Percentiles rank a stretch among this genome's conserved stretches.
phyloP scores from a whole-genome alignment of 2,329 filamentous ascomycete species.

The Stagonosporopsis chrysanthemi region DNA sequence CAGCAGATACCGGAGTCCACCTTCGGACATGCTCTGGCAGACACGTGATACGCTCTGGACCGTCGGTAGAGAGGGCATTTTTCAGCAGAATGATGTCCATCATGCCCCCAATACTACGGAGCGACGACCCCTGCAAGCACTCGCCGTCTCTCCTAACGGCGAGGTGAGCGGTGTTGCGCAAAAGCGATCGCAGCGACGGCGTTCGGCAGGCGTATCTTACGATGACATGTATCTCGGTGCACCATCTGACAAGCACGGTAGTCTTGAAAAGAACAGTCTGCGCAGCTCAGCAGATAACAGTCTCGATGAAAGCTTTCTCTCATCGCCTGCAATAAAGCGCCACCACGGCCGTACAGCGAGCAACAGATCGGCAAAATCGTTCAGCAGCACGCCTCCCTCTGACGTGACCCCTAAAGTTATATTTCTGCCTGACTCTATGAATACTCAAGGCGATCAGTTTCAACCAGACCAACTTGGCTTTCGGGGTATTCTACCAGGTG shows the following conservation, averaged over 20 bases:
- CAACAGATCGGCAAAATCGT: slow-evolving; percentile 60
- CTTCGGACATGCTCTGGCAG: slow-evolving; percentile 69
- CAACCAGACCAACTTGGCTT: slow-evolving; percentile 57
- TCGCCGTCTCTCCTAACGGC: slow-evolving; percentile 65
- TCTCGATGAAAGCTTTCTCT: slow-evolving; percentile 63
- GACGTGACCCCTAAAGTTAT: slow-evolving; percentile 57
- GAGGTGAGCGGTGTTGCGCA: slow-evolving; percentile 64
- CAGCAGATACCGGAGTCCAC: slow-evolving; percentile 61
- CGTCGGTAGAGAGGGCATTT: slow-evolving; percentile 66
- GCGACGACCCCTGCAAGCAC: slow-evolving; percentile 62
- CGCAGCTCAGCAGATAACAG: slow-evolving; percentile 65
- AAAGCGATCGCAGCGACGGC: slow-evolving; percentile 55
- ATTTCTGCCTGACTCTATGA: slow-evolving; percentile 60
- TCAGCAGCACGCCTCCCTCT: slow-evolving; percentile 62
- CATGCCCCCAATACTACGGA: slow-evolving; percentile 66
- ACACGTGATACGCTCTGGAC: slow-evolving; percentile 71
- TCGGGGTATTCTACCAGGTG: slow-evolving; percentile 58
- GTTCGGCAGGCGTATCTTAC: slow-evolving; percentile 52
- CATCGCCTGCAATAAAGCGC: slow-evolving; percentile 55
- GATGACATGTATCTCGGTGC: slow-evolving; percentile 50
- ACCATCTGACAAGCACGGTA: slow-evolving; percentile 53
- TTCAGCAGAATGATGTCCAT: slow-evolving; percentile 69
- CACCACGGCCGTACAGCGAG: slow-evolving; percentile 57
- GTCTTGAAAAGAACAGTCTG: slow-evolving; percentile 56
- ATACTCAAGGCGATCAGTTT: slow-evolving; percentile 50